Percentiles rank a stretch among this genome's conserved stretches.
Evolutionary conservation across 768 basidiomycete genomes (phyloP).

Genomic region (Mycena haematopus): DNA sequence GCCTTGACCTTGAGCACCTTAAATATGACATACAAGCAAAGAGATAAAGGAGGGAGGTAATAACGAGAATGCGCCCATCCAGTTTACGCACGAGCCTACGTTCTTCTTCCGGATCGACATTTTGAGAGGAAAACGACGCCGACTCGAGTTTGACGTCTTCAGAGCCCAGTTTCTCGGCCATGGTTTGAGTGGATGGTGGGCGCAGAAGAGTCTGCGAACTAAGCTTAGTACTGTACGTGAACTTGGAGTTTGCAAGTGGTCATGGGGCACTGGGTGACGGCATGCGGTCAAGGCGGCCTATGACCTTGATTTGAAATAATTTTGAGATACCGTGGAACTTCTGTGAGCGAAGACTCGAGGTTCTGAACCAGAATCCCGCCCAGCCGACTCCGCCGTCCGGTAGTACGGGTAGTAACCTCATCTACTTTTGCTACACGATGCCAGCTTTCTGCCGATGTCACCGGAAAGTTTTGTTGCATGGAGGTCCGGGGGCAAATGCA

Average conservation of each 20-base stretch:
- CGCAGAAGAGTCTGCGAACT: neutral
- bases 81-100: constrained; percentile 65
- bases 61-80: constrained; percentile 71
- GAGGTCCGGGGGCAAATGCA: too few relatives aligned
- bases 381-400: too few relatives aligned
- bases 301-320: too few relatives aligned
- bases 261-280: neutral
- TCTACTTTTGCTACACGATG: too few relatives aligned
- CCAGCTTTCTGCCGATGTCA: too few relatives aligned
- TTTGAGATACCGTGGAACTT: too few relatives aligned
- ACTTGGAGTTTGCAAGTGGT: neutral
- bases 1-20: neutral
- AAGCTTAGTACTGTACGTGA: too few relatives aligned
- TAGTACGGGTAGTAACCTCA: too few relatives aligned
- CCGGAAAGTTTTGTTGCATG: too few relatives aligned
- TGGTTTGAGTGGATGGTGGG: neutral
- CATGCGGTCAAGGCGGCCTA: neutral
- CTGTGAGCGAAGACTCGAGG: too few relatives aligned
- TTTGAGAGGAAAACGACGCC: neutral
- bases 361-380: too few relatives aligned
- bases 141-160: constrained; percentile 11
- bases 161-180: constrained; percentile 5
- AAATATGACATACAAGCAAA: constrained; percentile 66
- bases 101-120: constrained; percentile 47
- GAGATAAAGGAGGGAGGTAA: constrained; percentile 73